These are phyloP conservation scores for Coniferiporia weirii DNA, from an alignment of 1,284 basidiomycete species.

Conservation along the genomic window DNA sequence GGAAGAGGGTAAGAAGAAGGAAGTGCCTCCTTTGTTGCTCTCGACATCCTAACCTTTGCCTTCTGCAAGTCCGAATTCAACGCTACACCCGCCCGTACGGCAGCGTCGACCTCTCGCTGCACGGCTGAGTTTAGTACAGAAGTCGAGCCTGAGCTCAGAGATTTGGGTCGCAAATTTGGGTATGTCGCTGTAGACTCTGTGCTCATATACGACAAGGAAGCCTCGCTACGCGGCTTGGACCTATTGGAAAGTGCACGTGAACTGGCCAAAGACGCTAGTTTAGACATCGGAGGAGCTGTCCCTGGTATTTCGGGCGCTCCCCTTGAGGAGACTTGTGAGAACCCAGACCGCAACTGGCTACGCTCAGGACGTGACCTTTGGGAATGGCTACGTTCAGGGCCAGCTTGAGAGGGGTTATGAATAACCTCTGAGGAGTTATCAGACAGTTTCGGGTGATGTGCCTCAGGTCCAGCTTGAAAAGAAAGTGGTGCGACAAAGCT, in stretches of 20 bases:
- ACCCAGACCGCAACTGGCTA: not conserved
- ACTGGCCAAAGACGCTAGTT: constrained; percentile 57
- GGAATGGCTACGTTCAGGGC: not conserved
- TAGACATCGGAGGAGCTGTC: constrained; percentile 43
- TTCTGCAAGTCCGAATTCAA: constrained; percentile 1
- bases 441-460: constrained; percentile 1
- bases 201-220: constrained; percentile 40
- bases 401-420: not conserved
- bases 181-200: constrained; percentile 61
- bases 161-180: constrained; percentile 56
- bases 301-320: not conserved
- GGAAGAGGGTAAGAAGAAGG: not conserved
- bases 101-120: constrained; percentile 16
- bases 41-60: constrained; percentile 1
- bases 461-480: not conserved
- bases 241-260: constrained; percentile 43
- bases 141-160: constrained; percentile 38
- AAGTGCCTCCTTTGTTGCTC: not conserved
- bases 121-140: constrained; percentile 29
- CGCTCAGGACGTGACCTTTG: not conserved
- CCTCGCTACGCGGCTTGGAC: constrained; percentile 34
- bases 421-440: constrained; percentile 1
- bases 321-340: not conserved
- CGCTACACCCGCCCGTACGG: constrained; percentile 23
- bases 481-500: not conserved